These are phyloP conservation scores for Chloromonas sp. DNA, from an alignment of 163 green algal genomes.

Conservation along the genomic window DNA sequence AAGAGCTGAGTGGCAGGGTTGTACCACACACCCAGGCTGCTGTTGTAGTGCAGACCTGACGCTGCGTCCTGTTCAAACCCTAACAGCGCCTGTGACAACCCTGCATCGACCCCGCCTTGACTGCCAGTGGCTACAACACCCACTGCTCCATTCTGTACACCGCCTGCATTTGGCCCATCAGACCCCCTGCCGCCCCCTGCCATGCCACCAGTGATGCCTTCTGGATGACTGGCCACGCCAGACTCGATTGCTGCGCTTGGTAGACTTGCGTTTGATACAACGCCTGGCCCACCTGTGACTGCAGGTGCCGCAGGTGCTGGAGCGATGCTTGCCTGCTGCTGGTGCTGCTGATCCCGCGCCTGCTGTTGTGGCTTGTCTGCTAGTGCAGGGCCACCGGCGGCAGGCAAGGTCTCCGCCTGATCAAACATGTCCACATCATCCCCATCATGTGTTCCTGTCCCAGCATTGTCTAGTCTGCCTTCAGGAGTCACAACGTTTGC, in stretches of 20 bases:
- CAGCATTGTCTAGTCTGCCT: neutral
- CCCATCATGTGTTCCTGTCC: neutral
- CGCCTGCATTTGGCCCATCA: neutral
- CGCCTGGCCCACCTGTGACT: too few relatives aligned
- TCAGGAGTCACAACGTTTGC: too few relatives aligned
- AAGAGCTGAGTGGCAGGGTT: neutral
- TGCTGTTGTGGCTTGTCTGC: too few relatives aligned
- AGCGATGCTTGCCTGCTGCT: neutral
- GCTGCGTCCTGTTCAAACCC: neutral
- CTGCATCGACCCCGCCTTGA: too few relatives aligned
- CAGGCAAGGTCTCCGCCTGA: too few relatives aligned
- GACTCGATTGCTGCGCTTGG: too few relatives aligned
- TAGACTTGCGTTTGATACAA: too few relatives aligned
- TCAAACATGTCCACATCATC: conserved; percentile 23
- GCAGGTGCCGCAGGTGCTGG: too few relatives aligned
- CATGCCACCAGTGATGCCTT: neutral
- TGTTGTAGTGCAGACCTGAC: neutral
- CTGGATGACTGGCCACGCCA: too few relatives aligned
- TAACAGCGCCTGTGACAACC: neutral
- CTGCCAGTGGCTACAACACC: too few relatives aligned
- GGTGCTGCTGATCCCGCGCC: neutral
- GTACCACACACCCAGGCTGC: conserved; percentile 2
- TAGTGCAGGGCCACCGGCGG: too few relatives aligned
- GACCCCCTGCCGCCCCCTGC: neutral
- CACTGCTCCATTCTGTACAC: too few relatives aligned